Percentiles rank a stretch among this genome's conserved stretches.
These are phyloP conservation scores for Hansfordia pulvinata DNA, from an alignment of 2,329 filamentous ascomycete species.

Conservation along the genomic window DNA sequence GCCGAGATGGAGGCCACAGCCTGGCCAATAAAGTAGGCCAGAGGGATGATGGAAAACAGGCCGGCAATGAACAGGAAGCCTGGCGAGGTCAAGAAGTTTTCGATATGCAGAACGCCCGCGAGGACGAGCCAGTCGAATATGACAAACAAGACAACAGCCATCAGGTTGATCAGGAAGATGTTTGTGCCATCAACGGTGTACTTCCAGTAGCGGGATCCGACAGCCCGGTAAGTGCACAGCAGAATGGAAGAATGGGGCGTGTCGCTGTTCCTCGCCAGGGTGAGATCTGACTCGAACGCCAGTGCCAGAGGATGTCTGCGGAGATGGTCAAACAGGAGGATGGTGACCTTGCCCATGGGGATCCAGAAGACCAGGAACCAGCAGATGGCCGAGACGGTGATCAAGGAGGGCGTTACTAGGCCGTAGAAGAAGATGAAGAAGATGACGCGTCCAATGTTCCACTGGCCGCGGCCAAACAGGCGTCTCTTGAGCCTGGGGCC, in stretches of 20 bases:
- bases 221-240: slow-evolving; percentile 91
- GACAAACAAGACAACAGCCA: slow-evolving; percentile 84
- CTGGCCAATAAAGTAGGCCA: slow-evolving; percentile 97
- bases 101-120: slow-evolving; percentile 50
- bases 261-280: slow-evolving; percentile 56
- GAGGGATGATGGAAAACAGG: slow-evolving; percentile 82
- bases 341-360: slow-evolving; percentile 92
- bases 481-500: slow-evolving; percentile 54
- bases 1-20: slow-evolving; percentile 97
- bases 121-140: slow-evolving; percentile 87
- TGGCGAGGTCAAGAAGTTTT: slow-evolving; percentile 64
- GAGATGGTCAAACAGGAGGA: slow-evolving; percentile 81
- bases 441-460: slow-evolving; percentile 86
- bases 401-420: slow-evolving; percentile 72
- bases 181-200: slow-evolving; percentile 98
- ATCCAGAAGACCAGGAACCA: slow-evolving; percentile 98
- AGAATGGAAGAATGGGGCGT: slow-evolving; percentile 74
- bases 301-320: slow-evolving; percentile 84
- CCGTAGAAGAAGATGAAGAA: slow-evolving; percentile 97
- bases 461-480: slow-evolving; percentile 87
- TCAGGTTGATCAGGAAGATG: slow-evolving; percentile 96
- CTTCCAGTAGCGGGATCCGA: slow-evolving; percentile 95
- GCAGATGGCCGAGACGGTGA: slow-evolving; percentile 76
- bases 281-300: slow-evolving; percentile 79
- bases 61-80: slow-evolving; percentile 78